phyloP scores from a whole-genome alignment of 768 basidiomycete species.

The Naganishia vishniacii region DNA sequence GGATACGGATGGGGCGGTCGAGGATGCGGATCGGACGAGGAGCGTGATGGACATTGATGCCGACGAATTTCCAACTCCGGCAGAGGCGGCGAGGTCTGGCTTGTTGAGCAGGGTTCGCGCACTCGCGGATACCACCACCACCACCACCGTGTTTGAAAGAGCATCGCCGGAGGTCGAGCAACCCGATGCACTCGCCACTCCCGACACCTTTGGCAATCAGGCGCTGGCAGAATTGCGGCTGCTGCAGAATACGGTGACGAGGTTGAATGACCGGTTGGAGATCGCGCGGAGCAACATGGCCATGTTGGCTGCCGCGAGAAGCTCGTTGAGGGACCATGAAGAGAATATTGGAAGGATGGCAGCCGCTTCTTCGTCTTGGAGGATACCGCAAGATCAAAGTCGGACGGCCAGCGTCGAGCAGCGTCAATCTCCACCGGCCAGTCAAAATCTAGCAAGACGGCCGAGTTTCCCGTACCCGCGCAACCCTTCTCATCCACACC shows the following conservation, averaged over 20 bases:
- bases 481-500: constrained; percentile 18
- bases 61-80: not conserved
- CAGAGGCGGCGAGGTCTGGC: not conserved
- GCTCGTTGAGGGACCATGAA: constrained; percentile 10
- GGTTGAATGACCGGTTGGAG: constrained; percentile 9
- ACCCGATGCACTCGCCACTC: not conserved
- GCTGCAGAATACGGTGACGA: constrained; percentile 16
- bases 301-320: not conserved
- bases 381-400: not conserved
- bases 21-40: not conserved
- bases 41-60: not conserved
- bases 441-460: constrained; percentile 36
- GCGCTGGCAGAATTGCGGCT: not conserved
- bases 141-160: too few relatives aligned
- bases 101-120: not conserved
- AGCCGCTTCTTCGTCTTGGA: not conserved
- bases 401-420: not conserved
- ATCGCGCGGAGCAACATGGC: constrained; percentile 14
- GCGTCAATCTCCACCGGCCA: not conserved
- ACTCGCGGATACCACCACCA: not conserved
- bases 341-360: not conserved
- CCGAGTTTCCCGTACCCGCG: constrained; percentile 14
- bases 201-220: not conserved
- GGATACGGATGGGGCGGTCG: too few relatives aligned
- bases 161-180: too few relatives aligned